Conservation (phyloP, 1,139 yeast species). For the Debaryomycetaceae sp. region DNA sequence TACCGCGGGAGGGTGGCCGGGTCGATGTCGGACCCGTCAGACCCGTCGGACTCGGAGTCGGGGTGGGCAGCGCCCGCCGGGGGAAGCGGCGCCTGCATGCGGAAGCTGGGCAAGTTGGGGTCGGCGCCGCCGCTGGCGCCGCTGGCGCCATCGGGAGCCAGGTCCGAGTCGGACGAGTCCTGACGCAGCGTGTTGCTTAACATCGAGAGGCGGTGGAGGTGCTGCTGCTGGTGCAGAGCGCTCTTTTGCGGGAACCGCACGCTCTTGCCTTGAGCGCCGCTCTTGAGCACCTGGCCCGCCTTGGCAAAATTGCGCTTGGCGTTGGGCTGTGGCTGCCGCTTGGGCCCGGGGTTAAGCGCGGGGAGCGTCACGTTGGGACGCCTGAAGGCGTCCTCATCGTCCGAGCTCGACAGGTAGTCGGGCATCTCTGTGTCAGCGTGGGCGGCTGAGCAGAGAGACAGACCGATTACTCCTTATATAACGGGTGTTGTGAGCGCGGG, state of each 20-base stretch:
- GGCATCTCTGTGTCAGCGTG: too few species aligned
- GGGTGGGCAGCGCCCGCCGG: background rate
- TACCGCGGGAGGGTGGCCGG: too few species aligned
- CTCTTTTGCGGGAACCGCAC: constrained; percentile 33
- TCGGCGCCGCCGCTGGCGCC: constrained; percentile 6
- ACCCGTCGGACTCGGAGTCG: too few species aligned
- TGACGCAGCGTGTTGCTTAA: constrained; percentile 3
- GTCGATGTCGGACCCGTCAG: too few species aligned
- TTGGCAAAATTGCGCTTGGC: constrained; percentile 24
- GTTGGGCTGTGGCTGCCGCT: constrained; percentile 19
- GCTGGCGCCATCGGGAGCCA: constrained; percentile 1
- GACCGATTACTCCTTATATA: too few species aligned
- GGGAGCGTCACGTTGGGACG: constrained; percentile 27
- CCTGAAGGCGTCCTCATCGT: constrained; percentile 20
- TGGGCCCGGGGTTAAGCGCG: constrained; percentile 18
- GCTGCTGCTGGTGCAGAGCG: constrained; percentile 24
- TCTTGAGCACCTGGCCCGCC: constrained; percentile 27
- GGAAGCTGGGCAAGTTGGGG: constrained; percentile 17
- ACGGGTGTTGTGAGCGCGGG: too few species aligned
- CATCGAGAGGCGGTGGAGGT: constrained; percentile 12
- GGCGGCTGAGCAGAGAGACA: too few species aligned
- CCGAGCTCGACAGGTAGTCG: constrained; percentile 16
- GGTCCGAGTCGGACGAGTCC: constrained; percentile 4
- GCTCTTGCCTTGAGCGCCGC: constrained; percentile 17
- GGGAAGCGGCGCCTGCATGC: background rate